Base-by-base conservation (phyloP, 108 stramenopile species). In the Stephanodiscus minutulus region DNA sequence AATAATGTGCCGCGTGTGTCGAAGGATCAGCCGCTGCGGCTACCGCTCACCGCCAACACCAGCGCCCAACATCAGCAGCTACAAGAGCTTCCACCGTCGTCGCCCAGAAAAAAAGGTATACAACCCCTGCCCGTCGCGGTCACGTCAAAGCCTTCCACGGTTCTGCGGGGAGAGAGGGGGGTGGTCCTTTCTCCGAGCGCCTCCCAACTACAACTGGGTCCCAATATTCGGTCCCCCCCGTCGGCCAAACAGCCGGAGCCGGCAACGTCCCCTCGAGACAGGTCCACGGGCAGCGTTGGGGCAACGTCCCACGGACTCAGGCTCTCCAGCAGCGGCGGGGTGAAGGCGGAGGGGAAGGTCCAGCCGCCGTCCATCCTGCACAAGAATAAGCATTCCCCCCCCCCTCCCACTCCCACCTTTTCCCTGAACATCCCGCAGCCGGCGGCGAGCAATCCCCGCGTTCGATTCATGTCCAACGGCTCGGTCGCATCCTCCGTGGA, bases 381-480 rank as follows among this genome's bases (percentile, higher is more conserved):
- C 59, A 61, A 29, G 33, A 57, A 47, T 36, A 54, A 59, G 60
- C 46, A 48, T 2, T n/a, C 59, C 31, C 43, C 69, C 17, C 17
- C 43, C 12, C 31, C 18, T 13, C 43, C 69, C 17, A 8, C 43
- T 9, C 31, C 18, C 22, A 3, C 27, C 13, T 47, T 35, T 17
- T 53, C n/a, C 44, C 47, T 49, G 22, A 18, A 33, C n/a, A 33
- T 15, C 17, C 57, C 37, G 31, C 18, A 18, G 12, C 56, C 52
- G 10, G 12, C 47, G 7, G 21, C 22, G 13, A 22, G 35, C 52
- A 62, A 27, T 61, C 44, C 69, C 15, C 58, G 61, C 55, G 53
- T 64, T 39, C 72, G 72, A 17, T 63, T 73, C 35, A 37, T 54
- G n/a, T 73, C 64, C 61, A 17, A 55, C n/a, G 50, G 60, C 43